phyloP scores from a whole-genome alignment of 208 protist species.

The Herpetomonas tarakana region DNA sequence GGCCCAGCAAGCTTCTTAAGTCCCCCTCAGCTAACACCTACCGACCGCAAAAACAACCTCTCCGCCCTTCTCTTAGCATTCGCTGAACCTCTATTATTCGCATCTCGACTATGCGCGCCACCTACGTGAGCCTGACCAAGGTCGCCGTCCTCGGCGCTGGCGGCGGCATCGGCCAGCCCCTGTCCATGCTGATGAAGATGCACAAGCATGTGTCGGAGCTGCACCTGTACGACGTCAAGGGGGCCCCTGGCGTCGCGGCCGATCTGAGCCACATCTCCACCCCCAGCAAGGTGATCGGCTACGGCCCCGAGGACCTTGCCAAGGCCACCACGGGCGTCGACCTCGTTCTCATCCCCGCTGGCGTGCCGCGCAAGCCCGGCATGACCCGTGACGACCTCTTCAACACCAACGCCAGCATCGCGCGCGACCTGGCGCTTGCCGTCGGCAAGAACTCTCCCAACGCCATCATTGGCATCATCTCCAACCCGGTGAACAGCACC shows the following conservation, averaged over 20 bases:
- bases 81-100: too few species aligned
- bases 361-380: constrained; percentile 95
- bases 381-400: constrained; percentile 97
- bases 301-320: constrained; percentile 54
- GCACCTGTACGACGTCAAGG: constrained; percentile 89
- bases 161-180: constrained; percentile 96
- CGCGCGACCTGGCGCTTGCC: constrained; percentile 76
- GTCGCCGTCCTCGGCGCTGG: constrained; percentile 94
- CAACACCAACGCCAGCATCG: constrained; percentile 92
- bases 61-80: too few species aligned
- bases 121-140: constrained; percentile 7
- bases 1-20: too few species aligned
- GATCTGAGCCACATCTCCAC: constrained; percentile 90
- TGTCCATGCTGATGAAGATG: constrained; percentile 93
- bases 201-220: constrained; percentile 70
- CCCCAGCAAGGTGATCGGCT: constrained; percentile 70
- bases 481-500: constrained; percentile 96
- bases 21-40: too few species aligned
- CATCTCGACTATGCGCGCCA: constrained; percentile 11
- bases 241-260: constrained; percentile 80
- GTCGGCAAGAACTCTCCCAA: constrained; percentile 86
- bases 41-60: too few species aligned
- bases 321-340: constrained; percentile 74
- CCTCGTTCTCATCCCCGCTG: constrained; percentile 93
- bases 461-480: constrained; percentile 90